These are phyloP conservation scores for Echinosphaeria canescens DNA, from an alignment of 2,329 filamentous ascomycete species.

Conservation along the genomic window DNA sequence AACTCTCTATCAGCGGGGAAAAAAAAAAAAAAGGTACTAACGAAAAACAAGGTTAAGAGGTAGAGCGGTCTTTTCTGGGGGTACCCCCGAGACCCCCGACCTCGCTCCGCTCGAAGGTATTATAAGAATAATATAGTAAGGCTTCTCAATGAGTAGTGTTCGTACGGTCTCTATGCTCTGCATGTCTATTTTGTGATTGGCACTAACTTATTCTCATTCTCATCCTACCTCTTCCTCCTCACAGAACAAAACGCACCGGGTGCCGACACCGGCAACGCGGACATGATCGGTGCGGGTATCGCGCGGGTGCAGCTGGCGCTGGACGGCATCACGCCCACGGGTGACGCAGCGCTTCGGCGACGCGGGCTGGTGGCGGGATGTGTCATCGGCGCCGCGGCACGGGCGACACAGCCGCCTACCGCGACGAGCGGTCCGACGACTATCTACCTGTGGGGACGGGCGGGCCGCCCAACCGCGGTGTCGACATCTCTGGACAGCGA, in stretches of 20 bases:
- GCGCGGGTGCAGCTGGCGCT: conserved; percentile 13
- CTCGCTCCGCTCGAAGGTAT: too few species aligned
- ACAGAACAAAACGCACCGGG: conserved; percentile 7
- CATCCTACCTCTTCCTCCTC: background rate
- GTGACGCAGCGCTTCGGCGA: conserved; percentile 12
- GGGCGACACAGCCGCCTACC: conserved; percentile 15
- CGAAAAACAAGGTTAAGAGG: too few species aligned
- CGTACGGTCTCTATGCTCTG: conserved; percentile 9
- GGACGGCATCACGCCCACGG: conserved; percentile 11
- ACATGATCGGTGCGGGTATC: conserved; percentile 13
- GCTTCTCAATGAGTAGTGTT: too few species aligned
- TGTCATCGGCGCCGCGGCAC: conserved; percentile 10
- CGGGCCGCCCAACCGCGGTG: conserved; percentile 11
- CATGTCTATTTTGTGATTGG: conserved; percentile 12
- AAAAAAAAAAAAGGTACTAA: too few species aligned
- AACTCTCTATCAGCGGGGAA: too few species aligned
- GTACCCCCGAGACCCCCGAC: too few species aligned
- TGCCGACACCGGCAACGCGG: conserved; percentile 8
- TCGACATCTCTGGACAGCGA: conserved; percentile 13
- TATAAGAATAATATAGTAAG: too few species aligned
- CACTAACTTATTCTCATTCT: background rate
- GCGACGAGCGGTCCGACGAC: conserved; percentile 14
- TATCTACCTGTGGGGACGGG: conserved; percentile 13
- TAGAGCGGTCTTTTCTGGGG: too few species aligned
- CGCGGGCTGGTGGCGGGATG: conserved; percentile 15